These are phyloP conservation scores for Pseudogymnoascus verrucosus DNA, from an alignment of 2,329 filamentous ascomycete species.

Conservation along the genomic window DNA sequence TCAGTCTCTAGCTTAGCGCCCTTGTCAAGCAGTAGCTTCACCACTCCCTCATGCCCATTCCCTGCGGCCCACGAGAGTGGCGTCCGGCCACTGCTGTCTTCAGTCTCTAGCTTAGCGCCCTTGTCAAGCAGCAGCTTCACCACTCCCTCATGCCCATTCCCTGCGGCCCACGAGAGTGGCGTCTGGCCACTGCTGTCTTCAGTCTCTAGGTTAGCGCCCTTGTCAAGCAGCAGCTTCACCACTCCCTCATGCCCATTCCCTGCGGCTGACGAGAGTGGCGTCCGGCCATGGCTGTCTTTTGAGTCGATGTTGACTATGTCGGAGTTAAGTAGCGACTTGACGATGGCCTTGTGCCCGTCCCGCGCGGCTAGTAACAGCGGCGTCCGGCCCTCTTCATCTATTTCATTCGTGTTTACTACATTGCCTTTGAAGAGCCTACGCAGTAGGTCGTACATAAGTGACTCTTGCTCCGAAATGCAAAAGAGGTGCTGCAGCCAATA, in stretches of 20 bases:
- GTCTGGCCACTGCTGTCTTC: background rate
- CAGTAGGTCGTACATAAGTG: background rate
- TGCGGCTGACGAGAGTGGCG: background rate
- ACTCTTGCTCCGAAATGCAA: background rate
- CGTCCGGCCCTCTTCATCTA: constrained; percentile 9
- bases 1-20: background rate
- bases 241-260: constrained; percentile 23
- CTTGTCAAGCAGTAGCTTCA: too few species aligned
- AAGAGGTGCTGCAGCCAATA: constrained; percentile 4
- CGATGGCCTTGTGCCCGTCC: constrained; percentile 2
- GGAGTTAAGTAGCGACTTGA: background rate
- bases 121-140: too few species aligned
- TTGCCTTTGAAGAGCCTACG: background rate
- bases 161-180: background rate
- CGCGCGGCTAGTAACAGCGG: background rate
- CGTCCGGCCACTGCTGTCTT: background rate
- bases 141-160: constrained; percentile 23
- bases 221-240: background rate
- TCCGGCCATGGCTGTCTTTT: background rate
- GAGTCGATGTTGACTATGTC: background rate
- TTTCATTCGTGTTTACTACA: constrained; percentile 1
- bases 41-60: constrained; percentile 24
- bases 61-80: background rate
- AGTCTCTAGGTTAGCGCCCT: background rate
- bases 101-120: background rate